Conservation (phyloP, 2,329 filamentous ascomycete species). For the Alternaria hordeiaustralica region DNA sequence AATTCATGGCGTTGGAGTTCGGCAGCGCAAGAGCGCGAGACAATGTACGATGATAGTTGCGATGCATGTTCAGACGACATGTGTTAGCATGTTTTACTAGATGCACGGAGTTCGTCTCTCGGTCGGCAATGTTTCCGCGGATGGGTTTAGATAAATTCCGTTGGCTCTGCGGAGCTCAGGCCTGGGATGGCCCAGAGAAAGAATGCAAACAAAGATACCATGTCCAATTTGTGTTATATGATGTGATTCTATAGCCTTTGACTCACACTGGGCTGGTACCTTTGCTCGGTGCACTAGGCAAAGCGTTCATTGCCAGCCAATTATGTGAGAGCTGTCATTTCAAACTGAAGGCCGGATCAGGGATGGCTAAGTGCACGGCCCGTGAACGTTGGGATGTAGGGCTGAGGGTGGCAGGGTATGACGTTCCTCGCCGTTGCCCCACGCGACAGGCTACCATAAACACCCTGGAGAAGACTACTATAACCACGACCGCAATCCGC, state of each 20-base stretch:
- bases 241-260: background rate
- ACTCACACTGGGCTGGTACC: constrained; percentile 3
- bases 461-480: constrained; percentile 9
- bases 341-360: background rate
- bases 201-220: constrained; percentile 11
- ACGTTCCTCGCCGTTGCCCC: constrained; percentile 22
- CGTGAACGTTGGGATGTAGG: constrained; percentile 3
- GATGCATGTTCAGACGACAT: constrained; percentile 12
- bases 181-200: background rate
- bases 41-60: constrained; percentile 18
- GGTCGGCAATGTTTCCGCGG: constrained; percentile 7
- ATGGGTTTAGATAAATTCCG: constrained; percentile 7
- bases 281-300: background rate
- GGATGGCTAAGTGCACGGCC: background rate
- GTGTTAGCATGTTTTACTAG: constrained; percentile 16
- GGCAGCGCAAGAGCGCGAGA: constrained; percentile 1
- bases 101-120: constrained; percentile 3
- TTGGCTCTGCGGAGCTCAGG: constrained; percentile 1
- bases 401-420: constrained; percentile 4
- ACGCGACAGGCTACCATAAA: constrained; percentile 15
- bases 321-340: background rate
- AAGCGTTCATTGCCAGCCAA: background rate
- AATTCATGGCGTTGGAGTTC: constrained; percentile 9
- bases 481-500: constrained; percentile 7
- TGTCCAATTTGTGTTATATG: background rate